Conservation (phyloP, 2,329 filamentous ascomycete species). For the Calonectria pauciramosa region DNA sequence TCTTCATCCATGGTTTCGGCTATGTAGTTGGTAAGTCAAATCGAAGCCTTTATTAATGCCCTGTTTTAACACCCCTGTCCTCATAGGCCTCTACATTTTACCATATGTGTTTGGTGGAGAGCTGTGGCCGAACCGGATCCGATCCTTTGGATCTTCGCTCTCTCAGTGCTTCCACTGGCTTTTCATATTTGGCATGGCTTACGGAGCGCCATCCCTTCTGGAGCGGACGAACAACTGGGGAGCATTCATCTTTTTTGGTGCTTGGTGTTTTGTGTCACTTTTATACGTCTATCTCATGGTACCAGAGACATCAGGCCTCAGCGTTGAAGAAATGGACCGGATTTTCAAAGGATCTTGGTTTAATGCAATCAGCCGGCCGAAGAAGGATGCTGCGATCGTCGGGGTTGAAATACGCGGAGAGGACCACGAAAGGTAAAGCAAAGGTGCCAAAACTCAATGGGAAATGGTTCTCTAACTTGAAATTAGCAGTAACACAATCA, state of each 20-base stretch:
- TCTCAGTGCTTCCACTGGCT: constrained; percentile 47
- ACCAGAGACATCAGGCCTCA: constrained; percentile 54
- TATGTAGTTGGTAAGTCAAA: constrained; percentile 51
- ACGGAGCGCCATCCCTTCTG: constrained; percentile 52
- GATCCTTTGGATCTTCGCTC: constrained; percentile 56
- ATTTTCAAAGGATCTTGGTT: constrained; percentile 52
- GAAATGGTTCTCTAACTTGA: background rate
- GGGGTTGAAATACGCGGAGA: background rate
- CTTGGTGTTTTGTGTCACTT: constrained; percentile 53
- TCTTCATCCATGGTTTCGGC: constrained; percentile 61
- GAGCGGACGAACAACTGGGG: constrained; percentile 55
- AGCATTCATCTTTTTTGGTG: constrained; percentile 55
- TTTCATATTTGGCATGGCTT: constrained; percentile 56
- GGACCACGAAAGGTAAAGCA: too few species aligned
- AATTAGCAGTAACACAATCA: background rate
- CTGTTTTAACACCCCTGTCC: background rate
- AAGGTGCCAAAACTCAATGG: too few species aligned
- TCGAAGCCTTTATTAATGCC: too few species aligned
- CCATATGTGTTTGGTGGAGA: constrained; percentile 61
- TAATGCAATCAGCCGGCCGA: constrained; percentile 21
- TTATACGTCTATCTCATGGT: constrained; percentile 56
- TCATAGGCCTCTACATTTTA: constrained; percentile 50
- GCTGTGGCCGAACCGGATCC: constrained; percentile 60
- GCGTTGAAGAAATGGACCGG: constrained; percentile 54
- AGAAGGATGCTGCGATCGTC: background rate